Evolutionary conservation across 2,329 filamentous ascomycete species (phyloP).

Genomic region (Macrophomina tecta): DNA sequence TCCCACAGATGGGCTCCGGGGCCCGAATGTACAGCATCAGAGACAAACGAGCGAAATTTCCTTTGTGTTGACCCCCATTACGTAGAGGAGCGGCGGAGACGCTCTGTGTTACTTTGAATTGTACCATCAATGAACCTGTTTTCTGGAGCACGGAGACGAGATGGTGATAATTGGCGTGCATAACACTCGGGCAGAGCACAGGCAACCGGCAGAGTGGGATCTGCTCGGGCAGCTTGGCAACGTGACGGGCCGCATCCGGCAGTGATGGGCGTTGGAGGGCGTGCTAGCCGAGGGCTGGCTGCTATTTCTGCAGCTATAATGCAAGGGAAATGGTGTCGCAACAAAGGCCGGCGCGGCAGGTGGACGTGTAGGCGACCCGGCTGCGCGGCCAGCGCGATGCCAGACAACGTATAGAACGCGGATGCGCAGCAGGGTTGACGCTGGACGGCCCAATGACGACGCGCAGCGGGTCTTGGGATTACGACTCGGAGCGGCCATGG

Average conservation of each 20-base stretch:
- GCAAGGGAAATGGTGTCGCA: constrained; percentile 19
- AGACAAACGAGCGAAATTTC: constrained; percentile 28
- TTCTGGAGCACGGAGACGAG: constrained; percentile 15
- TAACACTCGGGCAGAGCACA: constrained; percentile 11
- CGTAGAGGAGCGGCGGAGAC: constrained; percentile 26
- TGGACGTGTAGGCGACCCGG: constrained; percentile 25
- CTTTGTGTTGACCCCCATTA: constrained; percentile 28
- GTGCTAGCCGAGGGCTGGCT: background rate
- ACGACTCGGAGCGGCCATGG: constrained; percentile 26
- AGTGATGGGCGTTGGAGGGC: constrained; percentile 10
- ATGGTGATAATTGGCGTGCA: constrained; percentile 7
- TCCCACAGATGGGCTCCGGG: background rate
- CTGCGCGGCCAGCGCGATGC: constrained; percentile 25
- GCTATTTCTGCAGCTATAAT: constrained; percentile 5
- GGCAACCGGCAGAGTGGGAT: constrained; percentile 24
- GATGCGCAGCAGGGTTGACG: constrained; percentile 25
- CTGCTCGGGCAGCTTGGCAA: constrained; percentile 13
- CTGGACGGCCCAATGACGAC: constrained; percentile 14
- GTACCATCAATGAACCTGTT: constrained; percentile 26
- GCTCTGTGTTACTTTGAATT: constrained; percentile 25
- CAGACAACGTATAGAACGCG: constrained; percentile 22
- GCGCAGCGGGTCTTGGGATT: constrained; percentile 22
- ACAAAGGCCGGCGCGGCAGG: constrained; percentile 4
- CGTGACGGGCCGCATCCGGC: constrained; percentile 7
- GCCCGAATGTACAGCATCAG: constrained; percentile 28